Conservation (phyloP, 1,284 basidiomycete species). For the Pholiota adiposa region DNA sequence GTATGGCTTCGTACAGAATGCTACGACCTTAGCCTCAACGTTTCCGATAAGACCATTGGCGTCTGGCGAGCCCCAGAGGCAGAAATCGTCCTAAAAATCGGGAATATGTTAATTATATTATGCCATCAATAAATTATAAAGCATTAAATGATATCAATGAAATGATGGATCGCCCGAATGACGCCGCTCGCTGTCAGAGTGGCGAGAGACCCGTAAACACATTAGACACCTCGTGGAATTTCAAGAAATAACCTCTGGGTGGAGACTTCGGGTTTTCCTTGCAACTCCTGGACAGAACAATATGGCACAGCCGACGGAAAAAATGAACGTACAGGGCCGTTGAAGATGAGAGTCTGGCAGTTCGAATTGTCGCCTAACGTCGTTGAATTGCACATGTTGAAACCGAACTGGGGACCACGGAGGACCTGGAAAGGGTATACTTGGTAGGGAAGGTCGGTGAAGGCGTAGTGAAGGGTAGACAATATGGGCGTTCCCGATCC, state of each 20-base stretch:
- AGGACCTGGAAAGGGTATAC: constrained; percentile 20
- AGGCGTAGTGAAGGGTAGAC: constrained; percentile 19
- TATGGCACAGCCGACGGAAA: too few species aligned
- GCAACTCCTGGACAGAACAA: too few species aligned
- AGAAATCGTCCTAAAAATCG: constrained; percentile 26
- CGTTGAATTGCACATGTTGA: constrained; percentile 22
- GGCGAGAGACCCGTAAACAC: too few species aligned
- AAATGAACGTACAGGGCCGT: constrained; percentile 17
- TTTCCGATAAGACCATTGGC: constrained; percentile 15
- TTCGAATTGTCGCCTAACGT: constrained; percentile 19
- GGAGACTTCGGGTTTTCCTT: too few species aligned
- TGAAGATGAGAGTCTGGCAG: constrained; percentile 23
- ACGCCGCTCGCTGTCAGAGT: too few species aligned
- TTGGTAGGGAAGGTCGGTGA: constrained; percentile 18
- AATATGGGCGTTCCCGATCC: constrained; percentile 19
- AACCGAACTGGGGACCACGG: constrained; percentile 21
- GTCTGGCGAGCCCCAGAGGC: constrained; percentile 22
- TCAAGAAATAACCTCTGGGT: too few species aligned
- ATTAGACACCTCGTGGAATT: too few species aligned
- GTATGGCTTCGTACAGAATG: constrained; percentile 22
- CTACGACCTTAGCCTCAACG: constrained; percentile 21
- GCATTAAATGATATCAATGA: too few species aligned
- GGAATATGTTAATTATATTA: too few species aligned
- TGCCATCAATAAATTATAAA: too few species aligned
- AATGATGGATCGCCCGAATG: too few species aligned